Evolutionary conservation across 768 basidiomycete genomes (phyloP).

Genomic region (Tulasnella sp.): DNA sequence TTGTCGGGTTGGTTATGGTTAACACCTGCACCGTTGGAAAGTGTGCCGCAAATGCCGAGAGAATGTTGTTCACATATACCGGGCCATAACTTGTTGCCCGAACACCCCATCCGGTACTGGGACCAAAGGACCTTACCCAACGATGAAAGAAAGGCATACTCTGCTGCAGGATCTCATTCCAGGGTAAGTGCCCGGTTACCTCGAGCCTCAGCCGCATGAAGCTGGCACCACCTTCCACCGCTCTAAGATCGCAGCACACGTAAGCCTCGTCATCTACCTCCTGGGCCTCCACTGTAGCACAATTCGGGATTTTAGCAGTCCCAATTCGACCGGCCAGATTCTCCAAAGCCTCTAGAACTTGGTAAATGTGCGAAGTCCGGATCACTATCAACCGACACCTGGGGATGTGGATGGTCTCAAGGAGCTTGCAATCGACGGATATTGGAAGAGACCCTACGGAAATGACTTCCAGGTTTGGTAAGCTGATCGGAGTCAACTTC

Average conservation of each 20-base stretch:
- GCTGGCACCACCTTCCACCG: background rate
- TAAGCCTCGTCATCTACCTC: background rate
- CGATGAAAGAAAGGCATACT: background rate
- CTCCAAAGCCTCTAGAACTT: too few relatives aligned
- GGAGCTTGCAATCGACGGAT: too few relatives aligned
- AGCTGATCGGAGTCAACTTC: background rate
- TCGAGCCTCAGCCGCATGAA: background rate
- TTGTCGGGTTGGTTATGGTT: too few relatives aligned
- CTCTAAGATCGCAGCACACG: background rate
- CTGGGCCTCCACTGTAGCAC: background rate
- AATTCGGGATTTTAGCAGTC: background rate
- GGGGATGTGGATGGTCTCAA: too few relatives aligned
- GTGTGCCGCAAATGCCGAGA: background rate
- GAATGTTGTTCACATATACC: background rate
- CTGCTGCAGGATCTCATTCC: background rate
- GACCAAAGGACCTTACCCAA: background rate
- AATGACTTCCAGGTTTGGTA: conserved; percentile 1
- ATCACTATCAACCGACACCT: too few relatives aligned
- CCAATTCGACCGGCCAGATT: too few relatives aligned
- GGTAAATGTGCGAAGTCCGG: too few relatives aligned
- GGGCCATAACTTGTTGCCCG: background rate
- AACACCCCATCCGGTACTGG: background rate
- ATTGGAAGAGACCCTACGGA: background rate
- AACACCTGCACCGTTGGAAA: background rate
- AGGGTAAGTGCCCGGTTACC: background rate